These are phyloP conservation scores for Potentilla sterilis DNA, from an alignment of 306 rosid species.

Conservation along the genomic window DNA sequence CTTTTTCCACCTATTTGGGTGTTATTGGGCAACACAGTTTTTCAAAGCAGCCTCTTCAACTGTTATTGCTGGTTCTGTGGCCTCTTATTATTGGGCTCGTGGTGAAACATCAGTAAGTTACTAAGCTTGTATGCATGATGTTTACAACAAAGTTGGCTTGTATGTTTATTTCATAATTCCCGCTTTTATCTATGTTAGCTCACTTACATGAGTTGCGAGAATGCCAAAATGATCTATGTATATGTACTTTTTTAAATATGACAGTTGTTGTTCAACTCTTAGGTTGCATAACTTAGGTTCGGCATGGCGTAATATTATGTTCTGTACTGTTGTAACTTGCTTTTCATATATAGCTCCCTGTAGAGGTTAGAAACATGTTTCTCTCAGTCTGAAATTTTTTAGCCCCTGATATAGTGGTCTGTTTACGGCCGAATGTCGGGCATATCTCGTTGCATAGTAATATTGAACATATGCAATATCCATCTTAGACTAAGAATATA, in stretches of 20 bases:
- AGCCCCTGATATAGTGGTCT: background rate
- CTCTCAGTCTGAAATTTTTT: background rate
- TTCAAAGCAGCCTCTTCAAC: constrained; percentile 83
- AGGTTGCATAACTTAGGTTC: background rate
- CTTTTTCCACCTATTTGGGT: constrained; percentile 90
- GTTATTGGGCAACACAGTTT: constrained; percentile 95
- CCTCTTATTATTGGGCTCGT: constrained; percentile 91
- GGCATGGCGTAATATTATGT: background rate
- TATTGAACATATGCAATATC: background rate
- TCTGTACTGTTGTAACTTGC: background rate
- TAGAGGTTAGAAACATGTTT: background rate
- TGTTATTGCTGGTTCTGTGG: constrained; percentile 90
- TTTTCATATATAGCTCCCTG: background rate
- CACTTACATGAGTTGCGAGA: background rate
- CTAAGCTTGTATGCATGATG: constrained; percentile 23
- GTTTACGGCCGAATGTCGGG: background rate
- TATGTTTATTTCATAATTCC: background rate
- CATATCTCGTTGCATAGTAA: background rate
- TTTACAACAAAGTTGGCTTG: constrained; percentile 1
- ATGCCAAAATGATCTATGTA: background rate
- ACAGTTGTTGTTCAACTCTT: background rate
- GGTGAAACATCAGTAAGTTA: constrained; percentile 83
- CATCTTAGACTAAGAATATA: background rate
- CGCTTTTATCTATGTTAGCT: constrained; percentile 2
- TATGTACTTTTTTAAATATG: background rate